phyloP scores from a whole-genome alignment of 1,284 basidiomycete species.

The Lignosus rhinocerotis region DNA sequence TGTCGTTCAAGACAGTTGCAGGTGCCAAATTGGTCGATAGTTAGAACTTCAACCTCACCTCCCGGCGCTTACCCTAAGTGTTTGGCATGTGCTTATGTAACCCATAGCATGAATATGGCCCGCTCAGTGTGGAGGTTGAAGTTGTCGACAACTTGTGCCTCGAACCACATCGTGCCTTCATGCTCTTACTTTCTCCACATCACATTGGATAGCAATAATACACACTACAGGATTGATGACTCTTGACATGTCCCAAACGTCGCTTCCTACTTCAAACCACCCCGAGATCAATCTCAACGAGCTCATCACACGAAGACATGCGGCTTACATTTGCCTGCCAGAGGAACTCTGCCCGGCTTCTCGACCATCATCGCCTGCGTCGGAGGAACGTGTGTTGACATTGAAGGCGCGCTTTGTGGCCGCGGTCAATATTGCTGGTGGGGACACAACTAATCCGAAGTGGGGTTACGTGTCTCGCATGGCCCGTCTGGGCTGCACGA shows the following conservation, averaged over 20 bases:
- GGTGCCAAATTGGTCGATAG: neutral
- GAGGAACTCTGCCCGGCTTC: constrained; percentile 25
- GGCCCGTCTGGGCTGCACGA: constrained; percentile 27
- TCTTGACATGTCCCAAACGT: neutral
- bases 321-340: constrained; percentile 18
- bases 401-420: constrained; percentile 16
- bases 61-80: neutral
- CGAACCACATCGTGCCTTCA: neutral
- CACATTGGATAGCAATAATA: neutral
- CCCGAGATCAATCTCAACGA: constrained; percentile 18
- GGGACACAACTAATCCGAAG: constrained; percentile 30
- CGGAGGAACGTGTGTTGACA: constrained; percentile 11
- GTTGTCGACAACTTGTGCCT: neutral
- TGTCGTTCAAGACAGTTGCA: too few relatives aligned
- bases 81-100: too few relatives aligned
- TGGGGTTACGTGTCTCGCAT: constrained; percentile 31
- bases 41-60: neutral
- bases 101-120: neutral
- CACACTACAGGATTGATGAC: neutral
- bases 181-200: neutral
- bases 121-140: neutral
- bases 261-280: constrained; percentile 5
- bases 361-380: constrained; percentile 20
- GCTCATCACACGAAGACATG: constrained; percentile 12
- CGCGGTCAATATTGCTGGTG: constrained; percentile 22